These are phyloP conservation scores for carrot (Daucus carota) DNA, from an alignment of 129 eudicot species.

Conservation along the genomic window DH1_v3.0 NC_030384.2:34149001-34149500, in stretches of 20 bases:
- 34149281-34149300: not conserved
- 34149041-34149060: not conserved
- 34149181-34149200: not conserved
- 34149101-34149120: not conserved
- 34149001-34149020: not conserved
- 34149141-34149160: not conserved
- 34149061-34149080: not conserved
- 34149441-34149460: not conserved
- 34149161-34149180: not conserved
- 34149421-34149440: conserved; percentile 13
- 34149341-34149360: conserved; percentile 6
- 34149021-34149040: not conserved
- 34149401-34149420: conserved; percentile 6
- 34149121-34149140: not conserved
- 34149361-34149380: conserved; percentile 3
- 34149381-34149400: conserved; percentile 7
- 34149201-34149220: not conserved
- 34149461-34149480: not conserved
- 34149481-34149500: not conserved
- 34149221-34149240: not conserved
- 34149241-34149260: not conserved
- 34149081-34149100: not conserved
- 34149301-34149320: conserved; percentile 7
- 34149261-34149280: not conserved
- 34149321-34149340: conserved; percentile 11